Evolutionary conservation across 257 asterid genomes (phyloP), one percentile per base, ranked within the genome.

Genomic region (Lithospermum erythrorhizon): DNA sequence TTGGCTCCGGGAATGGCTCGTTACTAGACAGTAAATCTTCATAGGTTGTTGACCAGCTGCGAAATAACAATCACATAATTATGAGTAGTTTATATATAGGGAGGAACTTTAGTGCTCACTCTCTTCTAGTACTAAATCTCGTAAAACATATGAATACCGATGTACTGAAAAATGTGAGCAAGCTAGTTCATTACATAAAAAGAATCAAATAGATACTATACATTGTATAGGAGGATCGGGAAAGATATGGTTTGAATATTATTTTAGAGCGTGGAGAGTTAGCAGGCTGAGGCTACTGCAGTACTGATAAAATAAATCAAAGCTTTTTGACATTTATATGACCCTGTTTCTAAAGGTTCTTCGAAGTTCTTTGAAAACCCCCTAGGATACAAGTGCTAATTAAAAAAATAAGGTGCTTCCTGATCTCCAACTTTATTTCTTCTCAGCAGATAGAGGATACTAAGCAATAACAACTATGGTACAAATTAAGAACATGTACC

Each of bases 1-100:
- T 78, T 55, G 72, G 81, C 62, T 87, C 83, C 0, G 86, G 21
- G 75, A 90, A 90, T 59, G 85, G 88, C 21, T 90, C 95, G 14
- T 78, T 72, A 23, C 84, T 83, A 21, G 94, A 85, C 72, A 90
- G 96, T 76, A 90, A 82, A 58, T 87, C 98, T 35, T 90, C 98
- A 5, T 85, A 90, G 21, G 95, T 85, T 30, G 65, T 76, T 23
- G 96, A 79, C 98, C 98, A 90, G 78, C 98, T 90, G 87, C 85
- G 83, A 41, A 63, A 45, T 62, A 56, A 57, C 61, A 66, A 48
- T 60, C 19, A 18, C n/a, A 16, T 6, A 30, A 22, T 55, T 1
- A 7, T 54, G 13, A 24, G 23, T 15, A 41, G 49, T 41, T 11
- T 11, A 41, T 41, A 8, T 41, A 13, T 3, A 13, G 4, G 49